phyloP scores from a whole-genome alignment of 176 grass and related monocot species.

The Coix lacrymajobi region DNA sequence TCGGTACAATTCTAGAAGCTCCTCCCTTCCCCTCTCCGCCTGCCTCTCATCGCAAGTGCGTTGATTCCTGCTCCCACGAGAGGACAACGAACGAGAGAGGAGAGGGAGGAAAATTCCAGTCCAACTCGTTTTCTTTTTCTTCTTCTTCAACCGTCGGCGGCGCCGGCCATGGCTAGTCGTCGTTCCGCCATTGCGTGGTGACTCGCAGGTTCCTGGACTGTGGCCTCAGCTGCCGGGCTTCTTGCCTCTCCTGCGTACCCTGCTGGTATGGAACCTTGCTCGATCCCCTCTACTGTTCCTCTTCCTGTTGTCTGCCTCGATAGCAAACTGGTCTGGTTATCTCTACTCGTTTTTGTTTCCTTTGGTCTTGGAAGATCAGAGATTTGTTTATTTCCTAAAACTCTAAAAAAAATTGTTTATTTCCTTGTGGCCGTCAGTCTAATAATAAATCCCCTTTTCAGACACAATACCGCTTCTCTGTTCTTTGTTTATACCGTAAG shows the following conservation, averaged over 20 bases:
- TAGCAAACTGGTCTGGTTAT: neutral
- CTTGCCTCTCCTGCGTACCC: neutral
- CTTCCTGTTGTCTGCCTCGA: neutral
- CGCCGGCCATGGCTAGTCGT: neutral
- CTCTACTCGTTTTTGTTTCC: neutral
- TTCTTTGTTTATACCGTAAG: neutral
- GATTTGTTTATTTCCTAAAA: neutral
- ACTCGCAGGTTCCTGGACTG: neutral
- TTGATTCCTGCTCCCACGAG: neutral
- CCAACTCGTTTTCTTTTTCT: neutral
- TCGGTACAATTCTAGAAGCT: neutral
- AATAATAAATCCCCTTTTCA: neutral
- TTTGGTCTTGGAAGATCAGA: neutral
- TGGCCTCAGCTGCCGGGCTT: neutral
- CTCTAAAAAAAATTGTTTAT: too few relatives aligned
- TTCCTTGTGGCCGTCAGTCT: neutral
- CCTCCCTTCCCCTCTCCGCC: too few relatives aligned
- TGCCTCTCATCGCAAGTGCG: neutral
- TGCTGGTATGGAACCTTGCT: slow-evolving; percentile 19
- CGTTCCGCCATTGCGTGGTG: neutral
- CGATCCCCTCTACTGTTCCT: neutral
- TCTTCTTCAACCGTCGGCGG: too few relatives aligned
- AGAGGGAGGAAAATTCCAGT: neutral
- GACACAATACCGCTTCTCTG: neutral
- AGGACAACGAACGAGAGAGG: neutral